These are phyloP conservation scores for Porpolomopsis calyptriformis DNA, from an alignment of 768 basidiomycete species.

Conservation along the genomic window DNA sequence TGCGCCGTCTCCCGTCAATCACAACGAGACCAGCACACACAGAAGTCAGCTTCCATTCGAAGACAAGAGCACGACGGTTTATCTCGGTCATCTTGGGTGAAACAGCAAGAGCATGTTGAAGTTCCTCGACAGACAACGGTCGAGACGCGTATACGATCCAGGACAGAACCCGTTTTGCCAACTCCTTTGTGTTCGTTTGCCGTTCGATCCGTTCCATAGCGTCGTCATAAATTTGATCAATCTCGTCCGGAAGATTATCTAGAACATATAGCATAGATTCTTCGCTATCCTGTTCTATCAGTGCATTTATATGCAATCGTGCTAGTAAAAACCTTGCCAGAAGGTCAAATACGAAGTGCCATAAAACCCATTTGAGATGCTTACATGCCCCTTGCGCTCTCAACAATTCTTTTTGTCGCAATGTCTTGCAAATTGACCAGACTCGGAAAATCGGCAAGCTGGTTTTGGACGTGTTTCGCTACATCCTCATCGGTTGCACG, in stretches of 20 bases:
- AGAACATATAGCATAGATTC: not conserved
- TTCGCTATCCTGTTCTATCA: not conserved
- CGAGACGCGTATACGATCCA: too few relatives aligned
- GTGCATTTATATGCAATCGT: slow-evolving; percentile 6
- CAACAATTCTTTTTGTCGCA: not conserved
- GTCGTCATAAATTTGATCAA: slow-evolving; percentile 4
- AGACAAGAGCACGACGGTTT: not conserved
- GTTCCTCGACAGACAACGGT: too few relatives aligned
- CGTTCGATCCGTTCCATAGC: slow-evolving; percentile 8
- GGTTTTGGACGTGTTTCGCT: slow-evolving; percentile 1
- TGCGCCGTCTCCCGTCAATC: not conserved
- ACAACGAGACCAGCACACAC: slow-evolving; percentile 7
- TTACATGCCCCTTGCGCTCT: too few relatives aligned
- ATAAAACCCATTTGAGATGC: not conserved
- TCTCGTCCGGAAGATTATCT: slow-evolving; percentile 1
- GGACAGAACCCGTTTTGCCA: slow-evolving; percentile 2
- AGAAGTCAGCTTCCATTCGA: slow-evolving; percentile 2
- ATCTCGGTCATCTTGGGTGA: too few relatives aligned
- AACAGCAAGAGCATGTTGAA: too few relatives aligned
- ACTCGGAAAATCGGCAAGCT: not conserved
- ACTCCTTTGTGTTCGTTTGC: not conserved
- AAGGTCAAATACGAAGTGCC: not conserved
- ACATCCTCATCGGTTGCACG: slow-evolving; percentile 1
- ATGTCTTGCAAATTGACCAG: not conserved
- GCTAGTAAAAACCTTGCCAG: slow-evolving; percentile 8